Conservation (phyloP, 768 basidiomycete genomes). For the Mrakia frigida region DNA sequence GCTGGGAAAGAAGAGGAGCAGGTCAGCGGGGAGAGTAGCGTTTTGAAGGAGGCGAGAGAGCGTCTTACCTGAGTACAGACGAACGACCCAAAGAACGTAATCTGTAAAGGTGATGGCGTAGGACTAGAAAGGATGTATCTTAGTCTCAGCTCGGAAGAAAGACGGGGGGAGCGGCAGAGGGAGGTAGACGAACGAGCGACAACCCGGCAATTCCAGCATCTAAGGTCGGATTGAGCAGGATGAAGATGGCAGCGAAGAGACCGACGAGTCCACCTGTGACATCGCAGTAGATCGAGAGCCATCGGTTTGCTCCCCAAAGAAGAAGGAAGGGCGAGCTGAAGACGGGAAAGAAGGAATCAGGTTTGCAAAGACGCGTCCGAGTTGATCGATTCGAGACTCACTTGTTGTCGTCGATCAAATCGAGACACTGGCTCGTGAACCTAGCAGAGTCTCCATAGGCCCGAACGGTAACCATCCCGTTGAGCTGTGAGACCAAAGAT, state of each 20-base stretch:
- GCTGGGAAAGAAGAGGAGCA: slow-evolving; percentile 12
- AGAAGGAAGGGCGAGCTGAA: slow-evolving; percentile 15
- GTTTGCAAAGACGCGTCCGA: no score
- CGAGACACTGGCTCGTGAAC: slow-evolving; percentile 44
- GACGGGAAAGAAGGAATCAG: neutral
- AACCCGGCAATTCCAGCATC: slow-evolving; percentile 45
- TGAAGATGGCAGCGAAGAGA: slow-evolving; percentile 43
- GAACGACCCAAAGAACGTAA: slow-evolving; percentile 39
- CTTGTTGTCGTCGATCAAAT: slow-evolving; percentile 45
- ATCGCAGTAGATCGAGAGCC: slow-evolving; percentile 43
- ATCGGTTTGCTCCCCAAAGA: slow-evolving; percentile 38
- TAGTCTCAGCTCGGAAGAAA: no score
- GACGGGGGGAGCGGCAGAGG: no score
- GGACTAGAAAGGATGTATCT: no score
- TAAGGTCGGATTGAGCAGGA: slow-evolving; percentile 41
- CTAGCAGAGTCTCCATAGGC: slow-evolving; percentile 47
- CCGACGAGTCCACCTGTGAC: slow-evolving; percentile 45
- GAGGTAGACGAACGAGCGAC: slow-evolving; percentile 31
- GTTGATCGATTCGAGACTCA: slow-evolving; percentile 30
- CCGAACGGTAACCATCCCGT: slow-evolving; percentile 46
- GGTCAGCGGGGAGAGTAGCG: neutral
- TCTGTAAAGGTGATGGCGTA: slow-evolving; percentile 42
- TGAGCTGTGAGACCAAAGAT: slow-evolving; percentile 31
- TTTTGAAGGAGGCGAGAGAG: no score
- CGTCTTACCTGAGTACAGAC: slow-evolving; percentile 39